Evolutionary conservation across 495 filamentous ascomycete genomes (phyloP).

Genomic region (Neurospora sp.): DNA sequence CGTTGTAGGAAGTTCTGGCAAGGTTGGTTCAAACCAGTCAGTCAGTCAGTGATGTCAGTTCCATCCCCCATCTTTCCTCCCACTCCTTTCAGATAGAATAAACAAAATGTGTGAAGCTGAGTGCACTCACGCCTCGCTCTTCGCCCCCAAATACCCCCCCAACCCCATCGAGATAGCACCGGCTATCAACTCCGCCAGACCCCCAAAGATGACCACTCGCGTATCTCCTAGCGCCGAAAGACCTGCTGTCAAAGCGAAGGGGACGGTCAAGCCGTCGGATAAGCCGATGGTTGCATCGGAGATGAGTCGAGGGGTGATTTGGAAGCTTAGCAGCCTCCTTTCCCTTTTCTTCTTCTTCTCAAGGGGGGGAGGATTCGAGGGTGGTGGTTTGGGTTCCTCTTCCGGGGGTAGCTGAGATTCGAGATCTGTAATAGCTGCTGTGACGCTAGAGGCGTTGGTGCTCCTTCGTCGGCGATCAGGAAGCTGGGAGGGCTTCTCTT

Average conservation of each 20-base stretch:
- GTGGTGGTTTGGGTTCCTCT: constrained; percentile 6
- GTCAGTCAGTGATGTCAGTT: not conserved
- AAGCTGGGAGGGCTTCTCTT: not conserved
- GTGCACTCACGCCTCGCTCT: constrained; percentile 24
- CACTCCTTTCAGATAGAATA: too few relatives aligned
- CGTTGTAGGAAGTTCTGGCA: constrained; percentile 10
- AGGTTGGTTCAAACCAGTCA: not conserved
- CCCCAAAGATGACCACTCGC: constrained; percentile 51
- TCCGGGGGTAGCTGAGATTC: not conserved
- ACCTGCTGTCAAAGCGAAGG: constrained; percentile 51
- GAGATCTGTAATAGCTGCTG: not conserved
- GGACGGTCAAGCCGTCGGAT: constrained; percentile 51
- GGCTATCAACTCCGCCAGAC: constrained; percentile 55
- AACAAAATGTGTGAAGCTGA: not conserved
- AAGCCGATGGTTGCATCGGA: constrained; percentile 46
- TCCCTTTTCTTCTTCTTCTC: not conserved
- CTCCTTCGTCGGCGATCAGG: not conserved
- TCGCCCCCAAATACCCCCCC: constrained; percentile 48
- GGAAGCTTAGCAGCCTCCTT: constrained; percentile 1
- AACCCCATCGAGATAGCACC: constrained; percentile 59
- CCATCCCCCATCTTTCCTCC: not conserved
- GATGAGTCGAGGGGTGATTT: constrained; percentile 20
- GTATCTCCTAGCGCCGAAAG: constrained; percentile 45
- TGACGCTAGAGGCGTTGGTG: not conserved
- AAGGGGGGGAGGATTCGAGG: not conserved